Evolutionary conservation across 1,284 basidiomycete species (phyloP).

Genomic region (Sporisorium graminicola): DNA sequence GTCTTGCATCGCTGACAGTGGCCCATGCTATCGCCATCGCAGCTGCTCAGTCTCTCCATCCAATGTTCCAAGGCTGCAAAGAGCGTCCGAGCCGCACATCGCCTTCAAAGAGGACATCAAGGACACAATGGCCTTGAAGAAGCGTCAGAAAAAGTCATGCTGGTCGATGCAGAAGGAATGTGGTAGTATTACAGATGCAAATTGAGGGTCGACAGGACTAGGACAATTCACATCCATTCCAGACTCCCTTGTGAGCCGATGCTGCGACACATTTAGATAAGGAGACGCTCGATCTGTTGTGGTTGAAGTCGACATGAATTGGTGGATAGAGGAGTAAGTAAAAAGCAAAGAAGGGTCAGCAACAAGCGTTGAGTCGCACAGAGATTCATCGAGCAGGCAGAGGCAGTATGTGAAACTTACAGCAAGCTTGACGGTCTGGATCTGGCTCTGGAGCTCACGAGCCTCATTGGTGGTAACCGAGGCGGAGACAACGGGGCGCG

Average conservation of each 20-base stretch:
- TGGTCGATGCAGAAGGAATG: slow-evolving; percentile 15
- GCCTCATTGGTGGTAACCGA: slow-evolving; percentile 97
- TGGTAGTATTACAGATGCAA: slow-evolving; percentile 36
- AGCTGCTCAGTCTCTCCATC: neutral
- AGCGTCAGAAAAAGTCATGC: neutral
- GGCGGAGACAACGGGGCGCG: slow-evolving; percentile 92
- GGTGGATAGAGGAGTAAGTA: neutral
- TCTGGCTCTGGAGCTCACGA: slow-evolving; percentile 90
- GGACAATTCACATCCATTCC: slow-evolving; percentile 10
- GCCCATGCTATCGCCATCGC: neutral
- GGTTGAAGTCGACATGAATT: neutral
- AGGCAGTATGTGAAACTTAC: slow-evolving; percentile 40
- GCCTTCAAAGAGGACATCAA: neutral
- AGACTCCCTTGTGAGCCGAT: slow-evolving; percentile 1
- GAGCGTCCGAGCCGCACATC: neutral
- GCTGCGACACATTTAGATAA: slow-evolving; percentile 50
- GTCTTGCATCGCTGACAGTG: neutral
- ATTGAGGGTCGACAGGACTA: slow-evolving; percentile 8
- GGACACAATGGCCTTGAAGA: neutral
- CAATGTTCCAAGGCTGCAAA: neutral
- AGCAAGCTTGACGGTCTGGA: slow-evolving; percentile 81
- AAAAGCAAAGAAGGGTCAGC: slow-evolving; percentile 11
- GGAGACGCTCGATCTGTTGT: slow-evolving; percentile 63
- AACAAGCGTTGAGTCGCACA: neutral
- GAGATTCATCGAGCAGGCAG: neutral